Evolutionary conservation across 2,329 filamentous ascomycete species (phyloP).

Genomic region (Trichoderma sp.): DNA sequence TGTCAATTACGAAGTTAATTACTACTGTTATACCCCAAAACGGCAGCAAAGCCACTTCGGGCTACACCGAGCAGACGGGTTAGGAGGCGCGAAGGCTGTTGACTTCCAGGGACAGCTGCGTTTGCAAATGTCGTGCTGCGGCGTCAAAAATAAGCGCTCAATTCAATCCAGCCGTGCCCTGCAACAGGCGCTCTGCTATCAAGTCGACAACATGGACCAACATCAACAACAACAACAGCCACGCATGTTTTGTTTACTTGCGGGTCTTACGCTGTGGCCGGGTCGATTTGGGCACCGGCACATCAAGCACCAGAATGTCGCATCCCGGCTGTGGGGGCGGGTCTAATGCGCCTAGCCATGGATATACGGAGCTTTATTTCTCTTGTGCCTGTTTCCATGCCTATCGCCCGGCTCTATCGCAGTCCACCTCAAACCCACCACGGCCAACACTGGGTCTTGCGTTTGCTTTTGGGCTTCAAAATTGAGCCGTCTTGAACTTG

Average conservation of each 20-base stretch:
- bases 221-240: not conserved
- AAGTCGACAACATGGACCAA: not conserved
- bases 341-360: constrained; percentile 14
- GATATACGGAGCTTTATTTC: constrained; percentile 10
- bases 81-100: constrained; percentile 2
- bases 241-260: constrained; percentile 13
- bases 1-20: not conserved
- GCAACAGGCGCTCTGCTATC: not conserved
- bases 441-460: constrained; percentile 14
- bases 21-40: constrained; percentile 23
- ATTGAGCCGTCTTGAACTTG: not conserved
- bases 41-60: constrained; percentile 18
- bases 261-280: constrained; percentile 17
- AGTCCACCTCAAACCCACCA: constrained; percentile 20
- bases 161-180: not conserved
- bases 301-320: constrained; percentile 23
- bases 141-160: not conserved
- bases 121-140: not conserved
- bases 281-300: constrained; percentile 20
- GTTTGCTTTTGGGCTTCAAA: constrained; percentile 1
- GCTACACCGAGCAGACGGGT: constrained; percentile 21
- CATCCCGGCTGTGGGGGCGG: constrained; percentile 26
- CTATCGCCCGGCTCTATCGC: constrained; percentile 12
- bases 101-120: not conserved
- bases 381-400: not conserved